These are phyloP conservation scores for Umbelopsis sp. DNA, from an alignment of 192 early-diverging fungal genomes.

Conservation along the genomic window DNA sequence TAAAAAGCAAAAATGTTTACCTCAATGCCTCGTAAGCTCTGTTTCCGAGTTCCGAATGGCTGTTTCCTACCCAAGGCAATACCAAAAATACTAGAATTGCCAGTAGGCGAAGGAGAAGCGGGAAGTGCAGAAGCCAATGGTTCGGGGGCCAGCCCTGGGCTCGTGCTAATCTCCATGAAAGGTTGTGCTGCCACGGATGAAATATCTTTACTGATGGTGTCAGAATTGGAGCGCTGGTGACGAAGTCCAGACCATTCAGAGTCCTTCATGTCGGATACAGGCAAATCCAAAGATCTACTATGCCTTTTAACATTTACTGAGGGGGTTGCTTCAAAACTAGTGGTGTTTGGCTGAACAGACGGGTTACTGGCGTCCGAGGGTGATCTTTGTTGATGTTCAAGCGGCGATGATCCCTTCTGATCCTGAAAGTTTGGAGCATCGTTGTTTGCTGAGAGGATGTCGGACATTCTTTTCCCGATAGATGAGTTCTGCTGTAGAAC, in stretches of 20 bases:
- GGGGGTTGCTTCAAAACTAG: slow-evolving; percentile 2
- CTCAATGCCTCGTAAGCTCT: slow-evolving; percentile 4
- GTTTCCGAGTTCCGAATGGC: slow-evolving; percentile 6
- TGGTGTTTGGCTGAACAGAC: slow-evolving; percentile 2
- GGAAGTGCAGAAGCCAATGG: slow-evolving; percentile 7
- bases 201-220: slow-evolving; percentile 12
- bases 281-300: slow-evolving; percentile 25
- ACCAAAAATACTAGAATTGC: slow-evolving; percentile 1
- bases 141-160: slow-evolving; percentile 18
- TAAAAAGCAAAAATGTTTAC: slow-evolving; percentile 15
- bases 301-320: slow-evolving; percentile 21
- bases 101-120: slow-evolving; percentile 3
- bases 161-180: not conserved
- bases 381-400: slow-evolving; percentile 1
- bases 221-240: slow-evolving; percentile 29
- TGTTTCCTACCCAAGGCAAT: not conserved
- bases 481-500: slow-evolving; percentile 51
- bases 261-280: slow-evolving; percentile 9
- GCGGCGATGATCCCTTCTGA: not conserved
- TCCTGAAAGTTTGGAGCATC: not conserved
- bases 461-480: slow-evolving; percentile 79
- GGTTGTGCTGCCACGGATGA: not conserved
- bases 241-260: slow-evolving; percentile 4
- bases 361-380: not conserved
- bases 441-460: slow-evolving; percentile 37